Percentiles rank a stretch among this genome's conserved stretches.
These are phyloP conservation scores for Ogataea siamensis DNA, from an alignment of 805 yeast species.

Conservation along the genomic window DNA sequence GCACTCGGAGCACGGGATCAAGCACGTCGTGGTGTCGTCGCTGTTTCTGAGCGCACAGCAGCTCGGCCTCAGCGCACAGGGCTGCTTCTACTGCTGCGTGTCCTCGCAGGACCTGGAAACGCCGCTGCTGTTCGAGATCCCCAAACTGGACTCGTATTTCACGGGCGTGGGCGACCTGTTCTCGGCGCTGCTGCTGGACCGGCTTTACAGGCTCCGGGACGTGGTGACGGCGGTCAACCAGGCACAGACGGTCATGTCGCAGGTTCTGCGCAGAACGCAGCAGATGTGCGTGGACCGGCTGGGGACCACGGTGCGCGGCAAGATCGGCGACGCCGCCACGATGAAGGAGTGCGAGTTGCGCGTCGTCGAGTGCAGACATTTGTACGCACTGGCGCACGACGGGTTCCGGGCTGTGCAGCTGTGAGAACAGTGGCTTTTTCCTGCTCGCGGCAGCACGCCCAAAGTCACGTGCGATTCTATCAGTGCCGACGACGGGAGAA, in stretches of 20 bases:
- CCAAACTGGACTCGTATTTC: conserved; percentile 73
- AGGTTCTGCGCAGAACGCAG: conserved; percentile 49
- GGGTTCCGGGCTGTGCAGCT: conserved; percentile 8
- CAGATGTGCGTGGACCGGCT: conserved; percentile 35
- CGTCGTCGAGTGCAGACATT: conserved; percentile 57
- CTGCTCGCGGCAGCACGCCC: too few relatives aligned
- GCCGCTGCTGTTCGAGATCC: conserved; percentile 45
- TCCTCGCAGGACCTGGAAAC: conserved; percentile 33
- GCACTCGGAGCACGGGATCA: conserved; percentile 48
- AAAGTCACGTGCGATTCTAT: conserved; percentile 16
- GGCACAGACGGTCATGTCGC: conserved; percentile 54
- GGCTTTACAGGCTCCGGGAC: conserved; percentile 38
- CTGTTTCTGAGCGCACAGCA: conserved; percentile 30
- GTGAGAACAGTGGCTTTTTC: not conserved
- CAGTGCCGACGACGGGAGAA: not conserved
- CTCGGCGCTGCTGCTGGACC: conserved; percentile 72
- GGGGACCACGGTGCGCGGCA: conserved; percentile 43
- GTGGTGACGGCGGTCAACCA: conserved; percentile 45
- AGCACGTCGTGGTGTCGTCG: conserved; percentile 68
- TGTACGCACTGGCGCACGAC: conserved; percentile 19
- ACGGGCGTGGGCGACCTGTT: conserved; percentile 95
- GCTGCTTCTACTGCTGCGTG: conserved; percentile 43
- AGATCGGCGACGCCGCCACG: conserved; percentile 52
- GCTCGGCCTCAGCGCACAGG: conserved; percentile 18
- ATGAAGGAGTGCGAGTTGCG: conserved; percentile 75